Percentiles rank a stretch among this genome's conserved stretches.
Evolutionary conservation across 306 rosid genomes (phyloP).

Genomic region (Comarum palustre): DNA sequence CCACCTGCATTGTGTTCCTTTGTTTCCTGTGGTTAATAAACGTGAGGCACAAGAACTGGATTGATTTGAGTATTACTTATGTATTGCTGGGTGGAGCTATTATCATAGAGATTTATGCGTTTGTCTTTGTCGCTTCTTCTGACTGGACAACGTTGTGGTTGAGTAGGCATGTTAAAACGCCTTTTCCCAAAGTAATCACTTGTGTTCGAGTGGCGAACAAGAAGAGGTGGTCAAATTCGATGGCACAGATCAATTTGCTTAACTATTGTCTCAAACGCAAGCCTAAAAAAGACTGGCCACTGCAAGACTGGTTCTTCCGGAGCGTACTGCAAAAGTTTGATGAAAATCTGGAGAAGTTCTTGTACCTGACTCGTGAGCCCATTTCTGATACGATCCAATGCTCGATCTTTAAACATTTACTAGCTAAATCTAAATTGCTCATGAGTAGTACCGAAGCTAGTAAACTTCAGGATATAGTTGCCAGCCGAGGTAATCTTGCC

Average conservation of each 20-base stretch:
- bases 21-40: background rate
- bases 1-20: constrained; percentile 12
- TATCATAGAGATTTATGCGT: constrained; percentile 32
- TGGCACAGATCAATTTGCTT: constrained; percentile 34
- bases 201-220: background rate
- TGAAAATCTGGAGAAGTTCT: background rate
- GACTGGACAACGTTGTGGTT: constrained; percentile 31
- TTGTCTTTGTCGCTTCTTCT: constrained; percentile 20
- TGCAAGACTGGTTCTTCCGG: background rate
- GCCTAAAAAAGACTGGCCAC: background rate
- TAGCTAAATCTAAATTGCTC: background rate
- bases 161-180: constrained; percentile 18
- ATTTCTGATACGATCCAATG: background rate
- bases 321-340: constrained; percentile 6
- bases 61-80: constrained; percentile 20
- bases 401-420: background rate
- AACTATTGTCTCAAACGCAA: constrained; percentile 18
- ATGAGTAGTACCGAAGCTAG: background rate
- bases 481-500: background rate
- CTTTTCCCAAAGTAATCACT: background rate
- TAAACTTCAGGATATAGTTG: background rate
- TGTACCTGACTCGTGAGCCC: background rate
- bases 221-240: constrained; percentile 27
- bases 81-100: constrained; percentile 35
- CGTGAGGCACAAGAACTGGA: constrained; percentile 2